A percentile compares a stretch with the other conserved stretches of the same genome.
These are phyloP conservation scores for Entomortierella chlamydospora DNA, from an alignment of 192 early-diverging fungal species.

Conservation along the genomic window DNA sequence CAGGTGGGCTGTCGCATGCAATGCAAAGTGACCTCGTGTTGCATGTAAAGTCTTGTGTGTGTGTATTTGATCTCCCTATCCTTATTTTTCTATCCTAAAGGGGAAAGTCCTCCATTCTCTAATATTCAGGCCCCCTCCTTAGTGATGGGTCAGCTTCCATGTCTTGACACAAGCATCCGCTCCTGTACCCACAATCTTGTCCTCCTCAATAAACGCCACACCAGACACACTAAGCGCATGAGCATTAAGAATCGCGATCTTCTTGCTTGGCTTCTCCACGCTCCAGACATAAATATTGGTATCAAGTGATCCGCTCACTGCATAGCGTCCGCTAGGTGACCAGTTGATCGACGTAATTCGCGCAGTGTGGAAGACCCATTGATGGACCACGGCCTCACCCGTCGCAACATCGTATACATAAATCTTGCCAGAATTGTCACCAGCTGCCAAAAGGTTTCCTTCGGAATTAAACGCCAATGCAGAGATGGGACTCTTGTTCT, in stretches of 20 bases:
- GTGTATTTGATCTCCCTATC: background rate
- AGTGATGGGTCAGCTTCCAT: slow-evolving; percentile 61
- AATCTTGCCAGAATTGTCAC: slow-evolving; percentile 86
- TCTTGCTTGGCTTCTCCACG: slow-evolving; percentile 80
- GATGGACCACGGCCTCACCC: slow-evolving; percentile 62
- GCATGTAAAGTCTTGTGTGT: background rate
- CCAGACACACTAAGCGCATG: slow-evolving; percentile 85
- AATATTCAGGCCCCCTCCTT: slow-evolving; percentile 8
- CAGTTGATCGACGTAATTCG: slow-evolving; percentile 86
- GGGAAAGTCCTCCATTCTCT: background rate
- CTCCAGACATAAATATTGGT: slow-evolving; percentile 94
- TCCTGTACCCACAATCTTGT: slow-evolving; percentile 79
- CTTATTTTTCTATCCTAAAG: background rate
- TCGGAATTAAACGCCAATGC: slow-evolving; percentile 83
- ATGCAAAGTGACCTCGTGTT: background rate
- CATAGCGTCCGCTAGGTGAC: slow-evolving; percentile 78
- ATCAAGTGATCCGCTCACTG: slow-evolving; percentile 87
- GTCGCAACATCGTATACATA: slow-evolving; percentile 72
- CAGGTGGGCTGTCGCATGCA: background rate
- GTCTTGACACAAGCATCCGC: slow-evolving; percentile 87
- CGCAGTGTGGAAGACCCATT: slow-evolving; percentile 92
- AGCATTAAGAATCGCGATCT: slow-evolving; percentile 79
- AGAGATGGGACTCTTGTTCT: slow-evolving; percentile 78
- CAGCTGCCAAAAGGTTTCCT: slow-evolving; percentile 80
- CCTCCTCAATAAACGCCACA: slow-evolving; percentile 75